phyloP scores from a whole-genome alignment of 139 green algal species.

The Picochlorum sp. region DNA sequence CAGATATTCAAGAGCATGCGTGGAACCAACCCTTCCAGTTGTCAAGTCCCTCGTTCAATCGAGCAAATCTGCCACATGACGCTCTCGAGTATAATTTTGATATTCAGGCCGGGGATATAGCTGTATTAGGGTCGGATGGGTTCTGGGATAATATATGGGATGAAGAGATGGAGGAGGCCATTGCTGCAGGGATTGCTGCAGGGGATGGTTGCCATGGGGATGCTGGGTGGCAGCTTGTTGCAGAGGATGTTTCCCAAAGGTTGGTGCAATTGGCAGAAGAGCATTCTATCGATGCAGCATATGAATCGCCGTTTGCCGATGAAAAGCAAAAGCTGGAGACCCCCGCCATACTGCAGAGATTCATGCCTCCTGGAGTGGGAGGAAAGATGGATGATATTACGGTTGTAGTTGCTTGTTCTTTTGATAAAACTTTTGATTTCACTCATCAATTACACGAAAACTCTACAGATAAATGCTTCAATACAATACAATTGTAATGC shows the following conservation, averaged over 20 bases:
- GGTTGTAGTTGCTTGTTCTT: slow-evolving; percentile 49
- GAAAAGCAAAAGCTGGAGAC: slow-evolving; percentile 27
- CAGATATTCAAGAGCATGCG: slow-evolving; percentile 79
- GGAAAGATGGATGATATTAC: slow-evolving; percentile 85
- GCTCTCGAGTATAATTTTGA: slow-evolving; percentile 49
- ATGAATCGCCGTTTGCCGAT: slow-evolving; percentile 58
- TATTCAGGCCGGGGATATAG: slow-evolving; percentile 44
- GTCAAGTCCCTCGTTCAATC: slow-evolving; percentile 20
- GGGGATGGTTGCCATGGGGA: not conserved
- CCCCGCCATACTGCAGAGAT: not conserved
- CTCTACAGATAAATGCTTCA: too few relatives aligned
- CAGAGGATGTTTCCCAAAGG: slow-evolving; percentile 15
- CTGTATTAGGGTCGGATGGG: slow-evolving; percentile 84
- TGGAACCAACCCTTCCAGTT: slow-evolving; percentile 97
- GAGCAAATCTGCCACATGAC: slow-evolving; percentile 26
- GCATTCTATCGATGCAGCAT: slow-evolving; percentile 21
- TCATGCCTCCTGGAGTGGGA: slow-evolving; percentile 35
- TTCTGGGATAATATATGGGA: slow-evolving; percentile 97
- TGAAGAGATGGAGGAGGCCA: slow-evolving; percentile 58
- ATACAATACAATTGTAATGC: too few relatives aligned
- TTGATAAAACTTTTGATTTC: too few relatives aligned
- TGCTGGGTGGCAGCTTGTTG: slow-evolving; percentile 3
- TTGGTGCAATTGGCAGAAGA: slow-evolving; percentile 24
- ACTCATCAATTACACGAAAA: too few relatives aligned
- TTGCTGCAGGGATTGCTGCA: slow-evolving; percentile 16